Evolutionary conservation across 139 green algal genomes (phyloP).

Genomic region (Edaphochlamys debaryana): DNA sequence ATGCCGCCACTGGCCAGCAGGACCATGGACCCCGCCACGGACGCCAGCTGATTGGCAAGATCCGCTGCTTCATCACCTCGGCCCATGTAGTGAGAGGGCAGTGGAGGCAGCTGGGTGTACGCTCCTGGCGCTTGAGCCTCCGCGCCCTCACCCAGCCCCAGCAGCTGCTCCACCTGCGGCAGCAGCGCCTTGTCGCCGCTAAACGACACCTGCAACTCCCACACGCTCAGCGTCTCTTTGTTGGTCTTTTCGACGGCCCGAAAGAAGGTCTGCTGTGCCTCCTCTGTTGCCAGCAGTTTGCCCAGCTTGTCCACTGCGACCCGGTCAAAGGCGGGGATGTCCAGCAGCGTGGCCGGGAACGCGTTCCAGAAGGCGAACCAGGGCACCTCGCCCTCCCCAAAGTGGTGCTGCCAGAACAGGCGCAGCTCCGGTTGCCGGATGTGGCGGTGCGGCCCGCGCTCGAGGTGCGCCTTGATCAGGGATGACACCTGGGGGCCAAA

Average conservation of each 20-base stretch:
- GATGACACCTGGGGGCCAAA: constrained; percentile 1
- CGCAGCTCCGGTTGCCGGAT: constrained; percentile 10
- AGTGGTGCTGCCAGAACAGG: not conserved
- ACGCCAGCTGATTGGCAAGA: not conserved
- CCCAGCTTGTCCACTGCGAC: not conserved
- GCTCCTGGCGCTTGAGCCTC: too few relatives aligned
- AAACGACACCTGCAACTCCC: not conserved
- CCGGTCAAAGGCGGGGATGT: not conserved
- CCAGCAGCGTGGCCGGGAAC: not conserved
- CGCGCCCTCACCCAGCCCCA: too few relatives aligned
- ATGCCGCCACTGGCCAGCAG: constrained; percentile 23
- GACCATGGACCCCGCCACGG: not conserved
- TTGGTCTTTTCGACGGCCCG: not conserved
- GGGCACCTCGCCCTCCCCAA: not conserved
- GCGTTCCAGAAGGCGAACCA: constrained; percentile 1
- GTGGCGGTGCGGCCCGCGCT: constrained; percentile 6
- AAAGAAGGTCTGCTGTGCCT: not conserved
- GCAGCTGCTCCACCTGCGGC: too few relatives aligned
- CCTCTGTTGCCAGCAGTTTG: not conserved
- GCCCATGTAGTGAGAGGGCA: not conserved
- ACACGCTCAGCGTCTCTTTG: not conserved
- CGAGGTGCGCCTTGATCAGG: not conserved
- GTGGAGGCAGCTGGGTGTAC: not conserved
- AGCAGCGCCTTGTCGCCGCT: not conserved
- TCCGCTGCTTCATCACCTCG: not conserved